Conservation (phyloP, 805 yeast species). For the Lachancea lanzarotensis region DNA sequence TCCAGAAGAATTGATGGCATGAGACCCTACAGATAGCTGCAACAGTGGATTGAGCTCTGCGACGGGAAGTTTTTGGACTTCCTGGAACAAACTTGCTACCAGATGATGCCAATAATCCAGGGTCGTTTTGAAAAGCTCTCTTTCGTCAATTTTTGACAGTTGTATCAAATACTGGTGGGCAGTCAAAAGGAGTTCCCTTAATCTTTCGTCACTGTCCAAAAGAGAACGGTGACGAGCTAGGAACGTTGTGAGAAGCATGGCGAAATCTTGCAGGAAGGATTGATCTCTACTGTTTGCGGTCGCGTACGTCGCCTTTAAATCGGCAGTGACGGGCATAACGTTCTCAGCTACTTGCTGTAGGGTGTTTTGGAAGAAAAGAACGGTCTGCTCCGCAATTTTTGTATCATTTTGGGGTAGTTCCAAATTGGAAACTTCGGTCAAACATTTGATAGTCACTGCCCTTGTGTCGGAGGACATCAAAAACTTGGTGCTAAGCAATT, state of each 20-base stretch:
- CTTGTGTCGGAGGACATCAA: constrained; percentile 73
- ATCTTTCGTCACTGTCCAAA: constrained; percentile 50
- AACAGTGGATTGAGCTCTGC: constrained; percentile 67
- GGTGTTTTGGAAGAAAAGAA: constrained; percentile 61
- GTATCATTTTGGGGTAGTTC: constrained; percentile 47
- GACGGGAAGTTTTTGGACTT: constrained; percentile 73
- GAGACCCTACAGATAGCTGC: constrained; percentile 49
- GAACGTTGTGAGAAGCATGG: constrained; percentile 85
- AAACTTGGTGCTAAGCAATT: constrained; percentile 66
- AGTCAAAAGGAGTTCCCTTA: constrained; percentile 54
- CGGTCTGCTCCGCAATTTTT: constrained; percentile 41
- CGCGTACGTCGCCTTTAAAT: constrained; percentile 64
- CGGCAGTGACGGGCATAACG: constrained; percentile 67
- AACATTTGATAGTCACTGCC: constrained; percentile 79
- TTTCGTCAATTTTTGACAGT: constrained; percentile 84
- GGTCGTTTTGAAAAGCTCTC: constrained; percentile 92
- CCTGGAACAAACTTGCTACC: constrained; percentile 76
- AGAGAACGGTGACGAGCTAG: constrained; percentile 63
- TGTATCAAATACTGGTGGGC: constrained; percentile 79
- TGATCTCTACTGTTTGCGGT: constrained; percentile 79
- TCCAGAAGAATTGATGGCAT: constrained; percentile 40
- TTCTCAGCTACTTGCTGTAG: constrained; percentile 58
- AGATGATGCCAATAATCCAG: constrained; percentile 90
- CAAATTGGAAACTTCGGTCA: constrained; percentile 82
- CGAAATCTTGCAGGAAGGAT: constrained; percentile 89